These are phyloP conservation scores for Brachypodium distachyon DNA, from an alignment of 202 grass and related monocot genomes.

Conservation along the genomic window DNA sequence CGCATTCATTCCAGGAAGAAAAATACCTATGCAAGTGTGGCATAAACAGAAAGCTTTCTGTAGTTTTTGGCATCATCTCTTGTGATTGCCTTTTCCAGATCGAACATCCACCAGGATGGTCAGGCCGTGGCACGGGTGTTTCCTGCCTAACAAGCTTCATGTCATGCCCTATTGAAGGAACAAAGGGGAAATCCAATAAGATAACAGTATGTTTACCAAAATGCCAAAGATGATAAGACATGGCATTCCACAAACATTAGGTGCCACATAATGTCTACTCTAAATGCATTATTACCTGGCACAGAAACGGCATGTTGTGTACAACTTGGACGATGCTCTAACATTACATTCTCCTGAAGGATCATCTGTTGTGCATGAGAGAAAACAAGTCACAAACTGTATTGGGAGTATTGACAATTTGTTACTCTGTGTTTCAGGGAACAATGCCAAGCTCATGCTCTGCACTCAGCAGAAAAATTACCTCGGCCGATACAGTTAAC, in stretches of 20 bases:
- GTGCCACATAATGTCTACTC: not conserved
- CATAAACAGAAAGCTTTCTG: not conserved
- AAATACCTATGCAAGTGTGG: slow-evolving; percentile 29
- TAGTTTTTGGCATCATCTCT: slow-evolving; percentile 27
- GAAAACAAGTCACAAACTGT: not conserved
- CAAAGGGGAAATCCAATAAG: not conserved
- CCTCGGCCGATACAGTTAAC: slow-evolving; percentile 12
- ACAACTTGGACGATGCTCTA: slow-evolving; percentile 28
- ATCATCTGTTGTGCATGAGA: slow-evolving; percentile 38
- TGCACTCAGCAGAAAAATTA: slow-evolving; percentile 11
- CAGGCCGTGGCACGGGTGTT: slow-evolving; percentile 11
- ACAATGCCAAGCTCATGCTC: not conserved
- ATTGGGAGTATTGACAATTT: not conserved
- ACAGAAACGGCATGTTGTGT: slow-evolving; percentile 18
- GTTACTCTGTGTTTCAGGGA: not conserved
- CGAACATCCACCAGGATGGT: slow-evolving; percentile 10
- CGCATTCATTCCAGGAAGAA: not conserved
- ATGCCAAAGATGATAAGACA: not conserved
- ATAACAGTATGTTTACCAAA: not conserved
- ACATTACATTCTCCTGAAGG: slow-evolving; percentile 41
- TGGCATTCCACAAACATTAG: not conserved
- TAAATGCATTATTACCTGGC: slow-evolving; percentile 22
- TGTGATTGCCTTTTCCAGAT: slow-evolving; percentile 26
- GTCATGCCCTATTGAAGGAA: slow-evolving; percentile 36
- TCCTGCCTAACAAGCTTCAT: slow-evolving; percentile 33